Percentiles rank a stretch among this genome's conserved stretches.
These are phyloP conservation scores for Termitomyces sp. DNA, from an alignment of 1,284 basidiomycete species.

Conservation along the genomic window DNA sequence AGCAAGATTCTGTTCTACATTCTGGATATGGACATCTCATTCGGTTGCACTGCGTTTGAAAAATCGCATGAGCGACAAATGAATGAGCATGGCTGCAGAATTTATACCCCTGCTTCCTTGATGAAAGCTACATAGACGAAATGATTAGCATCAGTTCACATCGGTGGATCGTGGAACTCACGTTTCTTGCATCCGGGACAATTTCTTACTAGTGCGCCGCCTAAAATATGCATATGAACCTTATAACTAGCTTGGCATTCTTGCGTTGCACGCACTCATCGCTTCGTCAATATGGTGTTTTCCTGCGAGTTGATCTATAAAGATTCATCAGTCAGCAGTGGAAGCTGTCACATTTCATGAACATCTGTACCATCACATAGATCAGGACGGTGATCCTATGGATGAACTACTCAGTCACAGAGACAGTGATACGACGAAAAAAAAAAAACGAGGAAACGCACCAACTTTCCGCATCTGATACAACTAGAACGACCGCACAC, in stretches of 20 bases:
- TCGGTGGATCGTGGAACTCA: conserved; percentile 22
- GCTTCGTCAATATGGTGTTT: conserved; percentile 82
- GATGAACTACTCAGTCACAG: neutral
- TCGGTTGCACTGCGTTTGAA: conserved; percentile 53
- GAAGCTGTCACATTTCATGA: neutral
- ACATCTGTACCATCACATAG: conserved; percentile 63
- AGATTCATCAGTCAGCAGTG: neutral
- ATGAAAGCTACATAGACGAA: conserved; percentile 54
- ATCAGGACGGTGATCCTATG: conserved; percentile 79
- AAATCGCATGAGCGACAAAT: neutral
- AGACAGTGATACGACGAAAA: neutral
- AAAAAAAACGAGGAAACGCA: no score
- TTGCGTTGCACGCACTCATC: conserved; percentile 55
- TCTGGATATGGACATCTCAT: conserved; percentile 14
- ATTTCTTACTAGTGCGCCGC: conserved; percentile 74
- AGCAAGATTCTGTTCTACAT: conserved; percentile 15
- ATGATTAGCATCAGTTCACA: no score
- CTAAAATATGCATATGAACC: conserved; percentile 28
- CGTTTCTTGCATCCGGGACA: conserved; percentile 78
- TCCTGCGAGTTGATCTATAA: conserved; percentile 67
- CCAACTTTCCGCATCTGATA: conserved; percentile 68
- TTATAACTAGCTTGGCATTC: neutral
- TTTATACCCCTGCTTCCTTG: conserved; percentile 64
- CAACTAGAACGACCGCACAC: conserved; percentile 73
- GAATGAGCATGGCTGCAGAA: neutral